These are phyloP conservation scores for Zymoseptoria tritici DNA, from an alignment of 2,329 filamentous ascomycete species.

Conservation along the genomic window DNA sequence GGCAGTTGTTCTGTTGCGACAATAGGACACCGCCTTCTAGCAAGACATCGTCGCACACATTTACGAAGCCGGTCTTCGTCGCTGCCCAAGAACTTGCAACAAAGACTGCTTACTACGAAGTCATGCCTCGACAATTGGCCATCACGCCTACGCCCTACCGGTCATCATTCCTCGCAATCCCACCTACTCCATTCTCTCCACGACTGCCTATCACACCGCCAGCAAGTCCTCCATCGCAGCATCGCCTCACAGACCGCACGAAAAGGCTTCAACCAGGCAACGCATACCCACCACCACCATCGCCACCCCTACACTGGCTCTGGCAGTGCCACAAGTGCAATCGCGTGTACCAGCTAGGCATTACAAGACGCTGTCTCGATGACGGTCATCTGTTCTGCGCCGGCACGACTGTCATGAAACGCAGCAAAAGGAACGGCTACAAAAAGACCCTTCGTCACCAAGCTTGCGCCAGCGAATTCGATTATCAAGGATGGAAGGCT, in stretches of 20 bases:
- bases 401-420: slow-evolving; percentile 36
- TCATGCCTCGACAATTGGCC: slow-evolving; percentile 25
- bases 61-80: slow-evolving; percentile 23
- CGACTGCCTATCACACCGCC: slow-evolving; percentile 17
- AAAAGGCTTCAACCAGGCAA: slow-evolving; percentile 11
- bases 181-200: slow-evolving; percentile 38
- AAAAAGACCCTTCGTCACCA: slow-evolving; percentile 28
- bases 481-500: slow-evolving; percentile 45
- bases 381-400: slow-evolving; percentile 50
- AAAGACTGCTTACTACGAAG: neutral
- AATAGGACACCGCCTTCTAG: neutral
- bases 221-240: slow-evolving; percentile 3
- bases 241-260: slow-evolving; percentile 1
- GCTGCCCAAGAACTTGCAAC: neutral
- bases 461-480: slow-evolving; percentile 46
- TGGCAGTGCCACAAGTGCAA: slow-evolving; percentile 49
- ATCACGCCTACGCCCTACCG: slow-evolving; percentile 37
- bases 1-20: neutral
- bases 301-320: slow-evolving; percentile 39
- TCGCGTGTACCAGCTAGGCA: slow-evolving; percentile 40
- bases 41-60: neutral
- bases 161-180: slow-evolving; percentile 38
- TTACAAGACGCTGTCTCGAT: slow-evolving; percentile 46
- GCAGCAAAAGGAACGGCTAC: slow-evolving; percentile 25
- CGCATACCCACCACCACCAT: slow-evolving; percentile 19